Evolutionary conservation across 441 rosid species (phyloP), one percentile per base, ranked within the genome.

Genomic region (Aleurites moluccanus): DNA sequence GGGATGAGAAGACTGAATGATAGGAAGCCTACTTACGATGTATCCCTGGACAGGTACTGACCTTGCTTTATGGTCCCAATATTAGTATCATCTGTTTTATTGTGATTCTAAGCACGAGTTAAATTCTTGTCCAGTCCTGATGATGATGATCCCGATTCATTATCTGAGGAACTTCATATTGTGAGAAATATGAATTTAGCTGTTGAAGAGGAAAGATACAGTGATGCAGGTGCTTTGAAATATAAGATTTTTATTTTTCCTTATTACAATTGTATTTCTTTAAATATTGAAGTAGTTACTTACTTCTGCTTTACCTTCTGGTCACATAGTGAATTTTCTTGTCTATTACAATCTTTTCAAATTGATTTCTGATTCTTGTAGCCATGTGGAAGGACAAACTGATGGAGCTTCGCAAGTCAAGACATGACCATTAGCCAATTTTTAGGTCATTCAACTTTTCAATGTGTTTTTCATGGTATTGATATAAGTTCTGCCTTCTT

Each of bases 191-290:
- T 95, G 92, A 80, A 88, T 83, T 79, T 88, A 81, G 98, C 98
- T 59, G 82, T 86, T 65, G 69, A 87, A 81, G 97, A 91, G 85
- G 98, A 95, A 81, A 86, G 98, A 79, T 95, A 90, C 83, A 72
- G n/a, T 30, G 99, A 92, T 86, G 99, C 99, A 81, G 98, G 99
- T 92, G 87, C 69, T 35, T 69, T 42, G 77, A 18, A 30, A 67
- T 67, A 28, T 25, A 1, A 44, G 67, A 10, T 30, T 40, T 21
- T 23, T 63, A 67, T 3, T n/a, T 42, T 25, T 35, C 61, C 23
- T 14, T 15, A 13, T 6, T 57, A 20, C 16, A 5, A 16, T 42
- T 42, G 15, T 45, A 2, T 28, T 72, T 72, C 35, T 38, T 23
- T 49, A 25, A 63, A n/a, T 33, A 21, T 3, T 28, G 4, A 65